Evolutionary conservation across 257 asterid genomes (phyloP).

Genomic region (Catharanthus roseus): DNA sequence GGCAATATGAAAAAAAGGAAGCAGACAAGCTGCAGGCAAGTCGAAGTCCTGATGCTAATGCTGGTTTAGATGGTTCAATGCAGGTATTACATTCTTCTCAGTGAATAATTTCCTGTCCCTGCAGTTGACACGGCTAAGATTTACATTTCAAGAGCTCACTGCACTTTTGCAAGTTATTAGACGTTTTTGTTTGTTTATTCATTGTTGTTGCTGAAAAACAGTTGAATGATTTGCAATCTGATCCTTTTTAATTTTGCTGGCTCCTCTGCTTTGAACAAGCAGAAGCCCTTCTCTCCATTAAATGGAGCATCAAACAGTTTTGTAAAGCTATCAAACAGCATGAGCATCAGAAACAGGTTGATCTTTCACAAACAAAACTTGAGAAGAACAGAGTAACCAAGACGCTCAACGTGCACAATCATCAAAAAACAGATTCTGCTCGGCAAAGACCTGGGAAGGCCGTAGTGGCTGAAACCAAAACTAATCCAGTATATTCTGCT

Average conservation of each 20-base stretch:
- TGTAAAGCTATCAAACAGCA: background rate
- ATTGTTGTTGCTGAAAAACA: background rate
- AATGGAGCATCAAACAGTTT: background rate
- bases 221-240: background rate
- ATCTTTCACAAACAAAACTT: background rate
- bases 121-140: background rate
- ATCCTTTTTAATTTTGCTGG: background rate
- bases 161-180: too few species aligned
- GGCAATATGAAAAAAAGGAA: constrained; percentile 23
- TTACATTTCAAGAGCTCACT: too few species aligned
- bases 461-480: background rate
- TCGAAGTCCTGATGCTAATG: background rate
- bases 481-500: background rate
- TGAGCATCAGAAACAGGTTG: background rate
- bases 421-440: background rate
- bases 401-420: background rate
- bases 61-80: background rate
- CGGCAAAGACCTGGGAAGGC: background rate
- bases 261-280: background rate
- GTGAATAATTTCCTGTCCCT: background rate
- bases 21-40: constrained; percentile 31
- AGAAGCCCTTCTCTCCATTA: background rate
- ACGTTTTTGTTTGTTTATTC: too few species aligned
- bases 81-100: constrained; percentile 9
- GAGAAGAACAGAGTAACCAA: background rate